Percentiles rank a stretch among this genome's conserved stretches.
Evolutionary conservation across 805 yeast species (phyloP).

Genomic region (Starmerella ratchasimensis): DNA sequence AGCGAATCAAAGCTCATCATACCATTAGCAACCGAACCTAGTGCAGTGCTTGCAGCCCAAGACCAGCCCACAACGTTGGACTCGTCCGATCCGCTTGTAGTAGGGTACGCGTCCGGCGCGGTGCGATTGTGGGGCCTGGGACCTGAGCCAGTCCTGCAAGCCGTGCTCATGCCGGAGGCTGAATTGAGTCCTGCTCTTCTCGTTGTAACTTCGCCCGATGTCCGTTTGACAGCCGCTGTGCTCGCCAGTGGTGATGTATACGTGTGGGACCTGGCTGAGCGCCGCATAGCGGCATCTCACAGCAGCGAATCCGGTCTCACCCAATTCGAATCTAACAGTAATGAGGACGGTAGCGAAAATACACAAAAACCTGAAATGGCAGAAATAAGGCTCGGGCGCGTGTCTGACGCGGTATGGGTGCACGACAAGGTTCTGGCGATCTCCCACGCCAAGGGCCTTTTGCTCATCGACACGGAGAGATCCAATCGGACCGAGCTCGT

Average conservation of each 20-base stretch:
- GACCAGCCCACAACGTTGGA: not conserved
- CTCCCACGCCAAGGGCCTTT: not conserved
- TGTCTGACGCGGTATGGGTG: slow-evolving; percentile 7
- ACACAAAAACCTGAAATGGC: not conserved
- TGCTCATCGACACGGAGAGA: not conserved
- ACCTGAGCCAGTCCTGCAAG: slow-evolving; percentile 1
- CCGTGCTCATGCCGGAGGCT: slow-evolving; percentile 5
- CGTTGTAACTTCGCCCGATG: slow-evolving; percentile 2
- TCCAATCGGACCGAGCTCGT: not conserved
- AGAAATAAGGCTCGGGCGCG: not conserved
- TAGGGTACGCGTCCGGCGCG: slow-evolving; percentile 10
- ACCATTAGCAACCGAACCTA: not conserved
- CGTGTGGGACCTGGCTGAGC: slow-evolving; percentile 9
- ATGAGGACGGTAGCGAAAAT: not conserved
- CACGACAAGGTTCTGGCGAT: slow-evolving; percentile 7
- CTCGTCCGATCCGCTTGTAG: slow-evolving; percentile 7
- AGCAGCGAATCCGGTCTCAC: too few species aligned
- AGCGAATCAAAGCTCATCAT: not conserved
- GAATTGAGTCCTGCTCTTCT: slow-evolving; percentile 3
- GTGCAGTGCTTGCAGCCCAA: not conserved
- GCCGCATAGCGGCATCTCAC: not conserved
- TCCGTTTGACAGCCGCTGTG: slow-evolving; percentile 2
- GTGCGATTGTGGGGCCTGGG: slow-evolving; percentile 8
- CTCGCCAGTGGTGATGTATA: not conserved
- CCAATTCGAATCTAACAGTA: too few species aligned